A percentile compares a stretch with the other conserved stretches of the same genome.
Evolutionary conservation across 495 filamentous ascomycete species (phyloP).

Genomic region (Lineolata rhizophorae): DNA sequence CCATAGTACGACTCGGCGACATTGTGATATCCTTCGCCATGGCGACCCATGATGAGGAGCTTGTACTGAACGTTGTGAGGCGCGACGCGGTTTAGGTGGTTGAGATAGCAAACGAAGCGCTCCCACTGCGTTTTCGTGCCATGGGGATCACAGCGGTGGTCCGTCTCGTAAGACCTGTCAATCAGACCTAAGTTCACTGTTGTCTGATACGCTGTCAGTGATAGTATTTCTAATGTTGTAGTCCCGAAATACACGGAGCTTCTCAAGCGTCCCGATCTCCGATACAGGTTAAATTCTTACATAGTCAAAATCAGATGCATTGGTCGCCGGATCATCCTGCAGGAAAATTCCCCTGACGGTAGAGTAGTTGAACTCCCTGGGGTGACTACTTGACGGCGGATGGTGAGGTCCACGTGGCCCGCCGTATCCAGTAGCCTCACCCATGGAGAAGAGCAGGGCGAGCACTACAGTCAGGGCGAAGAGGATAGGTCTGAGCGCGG

Average conservation of each 20-base stretch:
- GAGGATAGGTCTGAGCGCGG: no score
- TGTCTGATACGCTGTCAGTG: slow-evolving; percentile 3
- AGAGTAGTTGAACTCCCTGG: slow-evolving; percentile 39
- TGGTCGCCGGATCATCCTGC: slow-evolving; percentile 43
- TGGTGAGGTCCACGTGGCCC: no score
- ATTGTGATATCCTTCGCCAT: slow-evolving; percentile 20
- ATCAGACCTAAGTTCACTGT: slow-evolving; percentile 14
- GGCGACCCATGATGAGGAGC: slow-evolving; percentile 16
- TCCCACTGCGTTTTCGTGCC: slow-evolving; percentile 12
- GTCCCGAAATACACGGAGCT: no score
- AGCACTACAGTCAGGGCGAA: no score
- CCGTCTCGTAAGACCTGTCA: slow-evolving; percentile 11
- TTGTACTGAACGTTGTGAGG: slow-evolving; percentile 9
- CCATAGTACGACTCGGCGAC: slow-evolving; percentile 18
- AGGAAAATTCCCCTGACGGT: slow-evolving; percentile 47
- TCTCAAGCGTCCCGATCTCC: no score
- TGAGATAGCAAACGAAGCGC: slow-evolving; percentile 10
- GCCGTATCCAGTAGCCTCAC: no score
- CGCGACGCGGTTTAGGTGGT: slow-evolving; percentile 6
- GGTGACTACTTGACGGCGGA: no score
- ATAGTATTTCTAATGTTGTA: not conserved
- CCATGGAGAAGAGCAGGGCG: no score
- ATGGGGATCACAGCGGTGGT: slow-evolving; percentile 1
- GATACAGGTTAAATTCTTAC: no score
- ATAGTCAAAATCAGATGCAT: slow-evolving; percentile 40